phyloP scores from a whole-genome alignment of 2,329 filamentous ascomycete genomes.

The Beauveria varroae region DNA sequence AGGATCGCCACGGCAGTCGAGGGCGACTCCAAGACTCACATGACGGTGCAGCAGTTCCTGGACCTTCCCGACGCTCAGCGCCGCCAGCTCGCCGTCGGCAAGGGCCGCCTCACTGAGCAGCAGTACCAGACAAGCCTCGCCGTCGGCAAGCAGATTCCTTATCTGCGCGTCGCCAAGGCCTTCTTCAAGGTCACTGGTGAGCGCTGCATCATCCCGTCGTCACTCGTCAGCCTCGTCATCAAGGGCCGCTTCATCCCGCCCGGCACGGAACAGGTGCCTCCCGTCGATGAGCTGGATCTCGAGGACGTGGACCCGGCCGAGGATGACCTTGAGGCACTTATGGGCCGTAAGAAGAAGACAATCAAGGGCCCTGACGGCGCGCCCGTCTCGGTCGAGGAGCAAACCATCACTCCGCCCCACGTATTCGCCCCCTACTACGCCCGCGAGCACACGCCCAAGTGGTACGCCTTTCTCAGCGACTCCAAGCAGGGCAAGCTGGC shows the following conservation, averaged over 20 bases:
- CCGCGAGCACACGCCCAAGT: conserved; percentile 80
- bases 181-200: conserved; percentile 99
- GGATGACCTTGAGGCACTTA: conserved; percentile 79
- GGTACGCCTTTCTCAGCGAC: conserved; percentile 93
- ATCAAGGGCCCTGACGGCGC: conserved; percentile 56
- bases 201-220: conserved; percentile 83
- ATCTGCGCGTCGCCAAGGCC: conserved; percentile 77
- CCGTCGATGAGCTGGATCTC: conserved; percentile 69
- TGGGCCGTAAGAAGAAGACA: conserved; percentile 65
- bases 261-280: conserved; percentile 66
- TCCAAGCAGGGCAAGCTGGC: conserved; percentile 93
- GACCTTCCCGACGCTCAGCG: conserved; percentile 68
- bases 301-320: conserved; percentile 90
- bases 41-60: conserved; percentile 86
- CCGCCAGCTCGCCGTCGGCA: conserved; percentile 61
- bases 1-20: conserved; percentile 60
- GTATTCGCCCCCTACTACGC: conserved; percentile 85
- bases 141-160: conserved; percentile 78
- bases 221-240: conserved; percentile 86
- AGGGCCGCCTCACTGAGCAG: conserved; percentile 61
- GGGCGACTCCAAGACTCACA: conserved; percentile 65
- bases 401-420: conserved; percentile 71
- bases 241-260: conserved; percentile 93
- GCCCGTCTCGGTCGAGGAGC: conserved; percentile 47
- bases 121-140: conserved; percentile 70